Base-by-base conservation (phyloP, 805 yeast species). In the Starmerella tilneyi region DNA sequence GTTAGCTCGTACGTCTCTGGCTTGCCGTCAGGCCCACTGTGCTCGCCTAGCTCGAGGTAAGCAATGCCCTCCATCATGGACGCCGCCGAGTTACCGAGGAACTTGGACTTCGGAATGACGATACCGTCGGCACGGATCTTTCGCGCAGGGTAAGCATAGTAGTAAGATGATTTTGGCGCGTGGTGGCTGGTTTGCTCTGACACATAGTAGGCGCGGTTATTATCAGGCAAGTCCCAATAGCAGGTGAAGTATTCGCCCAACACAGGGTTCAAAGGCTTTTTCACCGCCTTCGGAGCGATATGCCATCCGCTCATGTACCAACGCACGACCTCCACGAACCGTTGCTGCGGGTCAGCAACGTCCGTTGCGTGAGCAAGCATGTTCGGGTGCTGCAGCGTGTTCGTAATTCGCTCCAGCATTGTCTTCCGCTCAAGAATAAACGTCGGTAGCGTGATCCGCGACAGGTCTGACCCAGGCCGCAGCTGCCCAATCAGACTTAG, bases 241-340 rank as follows among this genome's bases (percentile, higher is more conserved):
- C 95, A 81, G 17, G 84, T 75, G 63, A 84, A 92, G 54, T 81
- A 73, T 61, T 92, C 98, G 24, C 97, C 96, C 21, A 92, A 61
- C 6, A 92, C 85, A 1, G 98, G 98, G 60, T 92, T 92, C 57
- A 92, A 70, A 0, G 98, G 98, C 63, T 92, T 92, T 62, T 92
- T 92, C 13, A 92, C 98, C 3, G 97, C 98, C 61, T 89, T 89
- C 23, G 97, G 98, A 1, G 96, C 92, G 61, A 92, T 92, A 60
- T 92, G 96, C 97, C 97, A 92, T 39, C 94, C 85, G 3, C 96
- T 76, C 63, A 92, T 70, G 62, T 92, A 92, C 95, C 96, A 89
- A 58, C 78, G 76, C 19, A 82, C 79, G 7, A 89, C 79, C 35
- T 74, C 66, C 6, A 84, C 59, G 56, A 92, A 88, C 47, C 97